Evolutionary conservation across 768 basidiomycete genomes (phyloP).

Genomic region (Hericium coralloides): DNA sequence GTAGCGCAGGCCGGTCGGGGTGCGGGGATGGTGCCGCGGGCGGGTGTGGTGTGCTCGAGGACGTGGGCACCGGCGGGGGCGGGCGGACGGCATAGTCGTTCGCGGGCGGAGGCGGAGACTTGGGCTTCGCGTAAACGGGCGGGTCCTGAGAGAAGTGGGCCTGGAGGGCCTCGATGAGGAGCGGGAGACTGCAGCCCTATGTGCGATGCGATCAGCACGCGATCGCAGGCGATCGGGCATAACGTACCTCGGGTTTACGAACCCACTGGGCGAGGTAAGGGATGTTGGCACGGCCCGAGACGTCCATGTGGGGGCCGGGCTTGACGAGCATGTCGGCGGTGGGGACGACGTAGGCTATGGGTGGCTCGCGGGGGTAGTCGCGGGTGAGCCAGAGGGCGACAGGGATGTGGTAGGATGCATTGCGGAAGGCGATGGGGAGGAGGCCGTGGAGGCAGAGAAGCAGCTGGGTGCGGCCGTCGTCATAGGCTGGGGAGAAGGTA

Average conservation of each 20-base stretch:
- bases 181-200: constrained; percentile 71
- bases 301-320: constrained; percentile 65
- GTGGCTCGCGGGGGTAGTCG: constrained; percentile 77
- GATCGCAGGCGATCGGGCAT: constrained; percentile 11
- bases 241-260: constrained; percentile 72
- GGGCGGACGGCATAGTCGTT: constrained; percentile 14
- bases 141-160: constrained; percentile 78
- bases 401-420: constrained; percentile 86
- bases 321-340: constrained; percentile 86
- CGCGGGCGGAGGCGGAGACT: constrained; percentile 10
- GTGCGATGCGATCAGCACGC: constrained; percentile 4
- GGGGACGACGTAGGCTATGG: constrained; percentile 87
- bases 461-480: constrained; percentile 89
- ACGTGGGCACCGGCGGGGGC: constrained; percentile 6
- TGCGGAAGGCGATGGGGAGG: constrained; percentile 75
- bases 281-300: constrained; percentile 63
- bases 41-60: not conserved
- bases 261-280: constrained; percentile 74
- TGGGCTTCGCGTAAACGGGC: constrained; percentile 84
- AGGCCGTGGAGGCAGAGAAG: constrained; percentile 89
- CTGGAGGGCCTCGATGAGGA: constrained; percentile 69
- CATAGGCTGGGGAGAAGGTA: constrained; percentile 53
- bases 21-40: not conserved
- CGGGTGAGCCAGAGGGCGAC: constrained; percentile 80
- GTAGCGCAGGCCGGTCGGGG: not conserved